phyloP scores from a whole-genome alignment of 345 rosid genomes.

The Barbarea vulgaris region DNA sequence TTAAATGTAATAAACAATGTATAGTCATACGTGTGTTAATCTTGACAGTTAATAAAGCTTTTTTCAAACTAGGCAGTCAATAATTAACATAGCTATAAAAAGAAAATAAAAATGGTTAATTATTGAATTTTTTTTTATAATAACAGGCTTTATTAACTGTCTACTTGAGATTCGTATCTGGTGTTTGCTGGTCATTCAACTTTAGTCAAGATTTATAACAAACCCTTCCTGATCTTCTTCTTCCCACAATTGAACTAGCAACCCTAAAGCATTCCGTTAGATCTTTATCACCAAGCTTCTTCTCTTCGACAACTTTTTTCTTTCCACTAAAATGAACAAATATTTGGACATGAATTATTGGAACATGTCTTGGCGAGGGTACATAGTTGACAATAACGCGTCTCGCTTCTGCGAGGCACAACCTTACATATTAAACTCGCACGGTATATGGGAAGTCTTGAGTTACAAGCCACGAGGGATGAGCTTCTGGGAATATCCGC shows the following conservation, averaged over 20 bases:
- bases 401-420: conserved; percentile 32
- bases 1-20: conserved; percentile 1
- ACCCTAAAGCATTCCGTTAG: too few relatives aligned
- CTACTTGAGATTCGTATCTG: conserved; percentile 6
- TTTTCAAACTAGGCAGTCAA: too few relatives aligned
- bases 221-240: too few relatives aligned
- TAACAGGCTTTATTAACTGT: neutral
- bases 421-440: conserved; percentile 29
- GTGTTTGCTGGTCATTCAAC: conserved; percentile 16
- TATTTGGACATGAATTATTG: neutral
- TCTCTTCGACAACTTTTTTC: neutral
- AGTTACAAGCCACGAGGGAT: conserved; percentile 7
- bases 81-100: conserved; percentile 14
- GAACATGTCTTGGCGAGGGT: conserved; percentile 34
- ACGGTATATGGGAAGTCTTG: conserved; percentile 38
- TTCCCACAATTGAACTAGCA: too few relatives aligned
- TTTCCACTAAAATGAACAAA: conserved; percentile 7
- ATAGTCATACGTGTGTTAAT: neutral
- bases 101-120: neutral
- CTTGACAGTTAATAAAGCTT: too few relatives aligned
- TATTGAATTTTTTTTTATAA: too few relatives aligned
- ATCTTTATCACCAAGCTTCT: neutral
- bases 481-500: conserved; percentile 42
- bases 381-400: conserved; percentile 1
- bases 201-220: conserved; percentile 14